Base-by-base conservation (phyloP, 2,329 filamentous ascomycete genomes). In the Reticulascus tulasneorum region DNA sequence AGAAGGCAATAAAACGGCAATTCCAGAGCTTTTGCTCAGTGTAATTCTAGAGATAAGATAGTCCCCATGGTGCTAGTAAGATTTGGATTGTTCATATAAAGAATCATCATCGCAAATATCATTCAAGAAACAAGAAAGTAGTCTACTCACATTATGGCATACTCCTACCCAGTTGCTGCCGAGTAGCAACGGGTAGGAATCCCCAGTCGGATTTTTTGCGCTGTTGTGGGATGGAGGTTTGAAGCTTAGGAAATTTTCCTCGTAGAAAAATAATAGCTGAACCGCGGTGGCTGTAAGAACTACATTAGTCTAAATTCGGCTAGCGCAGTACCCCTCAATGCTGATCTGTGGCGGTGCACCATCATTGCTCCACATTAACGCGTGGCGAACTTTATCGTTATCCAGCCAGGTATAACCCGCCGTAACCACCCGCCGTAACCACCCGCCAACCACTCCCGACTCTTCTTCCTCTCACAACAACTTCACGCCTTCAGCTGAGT, bases 71-170 rank as follows among this genome's bases (percentile, higher is more conserved):
- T 57, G 52, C 53, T 66, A 60, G 73, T 79, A 72, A 71, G 73
- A 71, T 63, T 78, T 79, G 75, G 75, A 79, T 78, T 78, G 73
- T 77, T 77, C 71, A 60, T 61, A 58, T 47, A 48, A 51, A 45
- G 51, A 58, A 55, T 70, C 66, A 62, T 71, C 66, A 68, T 48
- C 47, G 40, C 37, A 42, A 40, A 23, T n/a, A n/a, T n/a, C n/a
- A n/a, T n/a, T n/a, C n/a, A n/a, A n/a, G n/a, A n/a, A n/a, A n/a
- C n/a, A n/a, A n/a, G n/a, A n/a, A n/a, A n/a, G n/a, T n/a, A n/a
- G n/a, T n/a, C n/a, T n/a, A n/a, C n/a, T n/a, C n/a, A n/a, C n/a
- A n/a, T n/a, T n/a, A n/a, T n/a, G n/a, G n/a, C n/a, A n/a, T n/a
- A n/a, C 37, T 19, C 22, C n/a, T n/a, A n/a, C n/a, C n/a, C n/a